Percentiles rank a stretch among this genome's conserved stretches.
These are phyloP conservation scores for Gleditsia sinensis DNA, from an alignment of 306 rosid genomes.

Conservation along the genomic window DNA sequence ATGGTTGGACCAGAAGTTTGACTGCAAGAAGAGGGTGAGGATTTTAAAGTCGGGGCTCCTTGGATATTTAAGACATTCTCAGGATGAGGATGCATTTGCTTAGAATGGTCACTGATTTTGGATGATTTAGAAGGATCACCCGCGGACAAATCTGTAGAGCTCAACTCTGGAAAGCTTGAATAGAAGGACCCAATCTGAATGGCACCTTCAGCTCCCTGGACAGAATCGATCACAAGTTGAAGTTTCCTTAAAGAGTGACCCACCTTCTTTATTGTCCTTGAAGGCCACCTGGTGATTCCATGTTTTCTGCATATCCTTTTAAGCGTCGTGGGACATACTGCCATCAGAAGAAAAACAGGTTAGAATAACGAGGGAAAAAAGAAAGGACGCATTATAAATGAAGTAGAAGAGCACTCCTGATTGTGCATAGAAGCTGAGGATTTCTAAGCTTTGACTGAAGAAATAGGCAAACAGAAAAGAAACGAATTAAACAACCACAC, in stretches of 20 bases:
- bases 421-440: neutral
- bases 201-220: constrained; percentile 70
- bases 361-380: no score
- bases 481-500: no score
- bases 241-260: constrained; percentile 68
- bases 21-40: constrained; percentile 46
- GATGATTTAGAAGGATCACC: constrained; percentile 21
- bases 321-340: constrained; percentile 75
- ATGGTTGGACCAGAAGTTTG: constrained; percentile 41
- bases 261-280: constrained; percentile 70
- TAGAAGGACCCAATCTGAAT: constrained; percentile 60
- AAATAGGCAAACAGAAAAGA: neutral
- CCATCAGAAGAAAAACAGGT: neutral
- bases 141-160: constrained; percentile 33
- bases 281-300: constrained; percentile 69
- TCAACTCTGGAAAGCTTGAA: constrained; percentile 59
- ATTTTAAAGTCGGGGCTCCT: constrained; percentile 39
- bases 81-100: constrained; percentile 5
- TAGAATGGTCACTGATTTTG: constrained; percentile 17
- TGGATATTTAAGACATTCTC: constrained; percentile 30
- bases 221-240: constrained; percentile 68
- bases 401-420: no score
- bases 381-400: no score
- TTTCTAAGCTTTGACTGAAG: no score
- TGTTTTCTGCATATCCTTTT: constrained; percentile 80